Evolutionary conservation across 305 asterid genomes (phyloP).

Genomic region (Fraxinus nigra): DNA sequence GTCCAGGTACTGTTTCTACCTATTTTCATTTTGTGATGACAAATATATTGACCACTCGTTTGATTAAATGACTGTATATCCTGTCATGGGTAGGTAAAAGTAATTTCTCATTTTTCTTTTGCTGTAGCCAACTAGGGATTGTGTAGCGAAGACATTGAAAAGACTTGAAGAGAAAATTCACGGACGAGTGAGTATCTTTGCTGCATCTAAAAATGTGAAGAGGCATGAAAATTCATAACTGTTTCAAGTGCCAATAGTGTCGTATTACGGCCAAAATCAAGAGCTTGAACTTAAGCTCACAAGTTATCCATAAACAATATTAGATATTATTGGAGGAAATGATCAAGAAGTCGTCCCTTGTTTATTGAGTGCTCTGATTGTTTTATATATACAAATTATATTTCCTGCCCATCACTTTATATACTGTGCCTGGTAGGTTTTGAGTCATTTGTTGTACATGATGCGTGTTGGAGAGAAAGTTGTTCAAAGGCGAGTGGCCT

Average conservation of each 20-base stretch:
- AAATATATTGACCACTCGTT: conserved; percentile 5
- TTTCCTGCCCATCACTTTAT: neutral
- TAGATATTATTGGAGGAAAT: neutral
- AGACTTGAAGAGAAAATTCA: conserved; percentile 95
- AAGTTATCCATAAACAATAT: neutral
- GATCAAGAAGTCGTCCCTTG: neutral
- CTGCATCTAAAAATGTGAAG: conserved; percentile 5
- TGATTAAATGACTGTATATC: neutral
- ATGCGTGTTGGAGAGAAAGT: conserved; percentile 76
- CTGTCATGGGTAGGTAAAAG: conserved; percentile 11
- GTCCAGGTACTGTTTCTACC: conserved; percentile 59
- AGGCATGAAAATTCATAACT: conserved; percentile 3
- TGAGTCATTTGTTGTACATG: conserved; percentile 81
- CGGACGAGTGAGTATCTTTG: conserved; percentile 73
- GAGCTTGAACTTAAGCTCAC: conserved; percentile 6
- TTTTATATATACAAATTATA: neutral
- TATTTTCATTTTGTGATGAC: neutral
- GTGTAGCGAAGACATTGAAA: conserved; percentile 95
- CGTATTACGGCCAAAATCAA: neutral
- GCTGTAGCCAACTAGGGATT: conserved; percentile 96
- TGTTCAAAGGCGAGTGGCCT: conserved; percentile 78
- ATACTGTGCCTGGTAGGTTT: conserved; percentile 51
- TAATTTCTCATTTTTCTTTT: conserved; percentile 12
- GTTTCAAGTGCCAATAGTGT: neutral
- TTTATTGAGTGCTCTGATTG: neutral